A percentile compares a stretch with the other conserved stretches of the same genome.
Evolutionary conservation across 2,329 filamentous ascomycete genomes (phyloP).

Genomic region (Colletotrichum coccodes): DNA sequence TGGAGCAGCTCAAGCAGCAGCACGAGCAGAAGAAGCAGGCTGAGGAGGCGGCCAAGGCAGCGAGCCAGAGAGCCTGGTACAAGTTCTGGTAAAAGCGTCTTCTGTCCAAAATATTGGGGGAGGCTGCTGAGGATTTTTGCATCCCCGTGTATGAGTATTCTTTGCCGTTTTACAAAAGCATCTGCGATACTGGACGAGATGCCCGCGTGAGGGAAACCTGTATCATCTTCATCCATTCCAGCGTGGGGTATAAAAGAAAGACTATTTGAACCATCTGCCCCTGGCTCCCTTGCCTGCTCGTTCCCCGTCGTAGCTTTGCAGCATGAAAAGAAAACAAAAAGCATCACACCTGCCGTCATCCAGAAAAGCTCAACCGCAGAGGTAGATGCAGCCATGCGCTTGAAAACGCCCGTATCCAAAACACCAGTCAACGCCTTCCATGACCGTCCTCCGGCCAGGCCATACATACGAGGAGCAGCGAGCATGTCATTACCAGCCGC

Average conservation of each 20-base stretch:
- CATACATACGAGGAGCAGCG: not conserved
- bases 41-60: constrained; percentile 45
- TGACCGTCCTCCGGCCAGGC: not conserved
- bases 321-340: not conserved
- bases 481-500: not conserved
- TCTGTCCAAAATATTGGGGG: not conserved
- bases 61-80: constrained; percentile 59
- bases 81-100: constrained; percentile 59
- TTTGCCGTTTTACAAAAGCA: not conserved
- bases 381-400: constrained; percentile 1
- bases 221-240: constrained; percentile 24
- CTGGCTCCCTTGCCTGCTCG: not conserved
- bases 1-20: constrained; percentile 50
- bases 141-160: not conserved
- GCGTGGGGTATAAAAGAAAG: constrained; percentile 32
- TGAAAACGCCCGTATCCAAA: constrained; percentile 3
- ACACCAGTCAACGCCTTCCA: constrained; percentile 4
- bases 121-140: not conserved
- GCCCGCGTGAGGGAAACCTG: not conserved
- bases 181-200: not conserved
- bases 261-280: constrained; percentile 20
- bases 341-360: constrained; percentile 5
- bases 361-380: not conserved
- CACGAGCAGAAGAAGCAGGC: constrained; percentile 37
- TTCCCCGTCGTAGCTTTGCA: not conserved